These are phyloP conservation scores for Thyridium curvatum DNA, from an alignment of 2,329 filamentous ascomycete genomes.

Conservation along the genomic window DNA sequence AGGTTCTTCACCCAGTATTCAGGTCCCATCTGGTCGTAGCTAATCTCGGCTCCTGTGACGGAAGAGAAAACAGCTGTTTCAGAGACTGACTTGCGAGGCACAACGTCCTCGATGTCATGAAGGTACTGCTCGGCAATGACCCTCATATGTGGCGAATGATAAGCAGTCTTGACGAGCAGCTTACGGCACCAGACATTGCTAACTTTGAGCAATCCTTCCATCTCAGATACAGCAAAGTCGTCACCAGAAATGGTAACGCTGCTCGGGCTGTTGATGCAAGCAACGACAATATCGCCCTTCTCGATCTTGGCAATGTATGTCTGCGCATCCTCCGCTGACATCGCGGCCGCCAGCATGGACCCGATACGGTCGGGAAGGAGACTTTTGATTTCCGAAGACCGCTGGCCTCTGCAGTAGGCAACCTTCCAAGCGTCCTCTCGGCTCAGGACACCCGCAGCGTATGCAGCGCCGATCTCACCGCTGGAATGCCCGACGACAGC, in stretches of 20 bases:
- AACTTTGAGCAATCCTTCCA: conserved; percentile 8
- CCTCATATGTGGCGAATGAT: conserved; percentile 24
- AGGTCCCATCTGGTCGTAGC: conserved; percentile 9
- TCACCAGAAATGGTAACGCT: conserved; percentile 1
- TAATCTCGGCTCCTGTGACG: background rate
- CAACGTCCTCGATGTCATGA: conserved; percentile 9
- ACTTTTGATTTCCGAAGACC: conserved; percentile 7
- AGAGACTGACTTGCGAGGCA: conserved; percentile 28
- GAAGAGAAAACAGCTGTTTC: conserved; percentile 20
- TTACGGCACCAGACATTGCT: conserved; percentile 13
- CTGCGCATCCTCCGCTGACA: no score
- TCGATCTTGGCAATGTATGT: conserved; percentile 4
- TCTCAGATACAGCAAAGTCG: no score
- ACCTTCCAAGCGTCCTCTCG: conserved; percentile 9
- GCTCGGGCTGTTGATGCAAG: conserved; percentile 12
- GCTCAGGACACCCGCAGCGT: conserved; percentile 11
- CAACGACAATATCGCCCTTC: conserved; percentile 19
- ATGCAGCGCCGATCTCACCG: conserved; percentile 18
- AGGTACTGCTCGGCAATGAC: conserved; percentile 12
- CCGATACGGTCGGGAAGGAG: background rate
- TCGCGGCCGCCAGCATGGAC: conserved; percentile 20
- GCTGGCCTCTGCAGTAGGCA: conserved; percentile 12
- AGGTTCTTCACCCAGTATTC: conserved; percentile 20
- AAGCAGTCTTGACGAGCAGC: conserved; percentile 22
- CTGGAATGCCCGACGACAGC: conserved; percentile 14